These are phyloP conservation scores for Boletus rubescentipes DNA, from an alignment of 768 basidiomycete genomes.

Conservation along the genomic window DNA sequence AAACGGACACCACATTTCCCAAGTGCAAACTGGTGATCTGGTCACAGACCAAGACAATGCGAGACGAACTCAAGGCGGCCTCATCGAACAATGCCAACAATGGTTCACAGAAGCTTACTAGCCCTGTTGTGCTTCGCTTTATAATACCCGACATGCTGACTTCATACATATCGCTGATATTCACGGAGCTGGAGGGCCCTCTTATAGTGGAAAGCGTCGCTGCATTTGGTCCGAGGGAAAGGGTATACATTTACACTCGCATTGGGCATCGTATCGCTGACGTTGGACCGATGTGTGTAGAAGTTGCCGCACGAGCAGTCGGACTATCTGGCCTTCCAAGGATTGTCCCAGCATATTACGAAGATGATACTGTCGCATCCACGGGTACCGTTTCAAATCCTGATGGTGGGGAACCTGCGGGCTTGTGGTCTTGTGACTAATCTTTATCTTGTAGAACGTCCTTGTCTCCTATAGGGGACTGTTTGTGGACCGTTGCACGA, in stretches of 20 bases:
- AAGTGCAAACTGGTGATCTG: constrained; percentile 54
- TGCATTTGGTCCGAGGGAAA: constrained; percentile 74
- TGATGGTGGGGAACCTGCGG: constrained; percentile 41
- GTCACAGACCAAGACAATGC: constrained; percentile 34
- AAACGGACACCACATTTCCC: neutral
- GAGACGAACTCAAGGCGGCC: constrained; percentile 9
- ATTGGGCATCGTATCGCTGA: constrained; percentile 3
- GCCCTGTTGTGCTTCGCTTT: constrained; percentile 50
- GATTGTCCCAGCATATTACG: constrained; percentile 64
- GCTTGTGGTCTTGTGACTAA: neutral
- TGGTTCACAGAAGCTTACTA: constrained; percentile 18
- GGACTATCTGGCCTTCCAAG: constrained; percentile 61
- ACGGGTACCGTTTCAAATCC: constrained; percentile 48
- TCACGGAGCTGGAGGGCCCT: constrained; percentile 33
- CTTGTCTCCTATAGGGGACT: constrained; percentile 57
- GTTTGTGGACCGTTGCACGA: constrained; percentile 59
- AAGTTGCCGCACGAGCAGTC: constrained; percentile 70
- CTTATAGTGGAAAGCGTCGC: constrained; percentile 61
- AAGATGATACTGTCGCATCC: constrained; percentile 57
- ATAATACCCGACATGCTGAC: constrained; percentile 63
- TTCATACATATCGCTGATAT: constrained; percentile 57
- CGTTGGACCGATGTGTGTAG: constrained; percentile 32
- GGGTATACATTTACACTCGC: constrained; percentile 35
- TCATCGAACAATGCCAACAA: neutral
- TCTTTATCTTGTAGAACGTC: constrained; percentile 38